Evolutionary conservation across 1,139 yeast species (phyloP).

Genomic region (Hansenula sp.): DNA sequence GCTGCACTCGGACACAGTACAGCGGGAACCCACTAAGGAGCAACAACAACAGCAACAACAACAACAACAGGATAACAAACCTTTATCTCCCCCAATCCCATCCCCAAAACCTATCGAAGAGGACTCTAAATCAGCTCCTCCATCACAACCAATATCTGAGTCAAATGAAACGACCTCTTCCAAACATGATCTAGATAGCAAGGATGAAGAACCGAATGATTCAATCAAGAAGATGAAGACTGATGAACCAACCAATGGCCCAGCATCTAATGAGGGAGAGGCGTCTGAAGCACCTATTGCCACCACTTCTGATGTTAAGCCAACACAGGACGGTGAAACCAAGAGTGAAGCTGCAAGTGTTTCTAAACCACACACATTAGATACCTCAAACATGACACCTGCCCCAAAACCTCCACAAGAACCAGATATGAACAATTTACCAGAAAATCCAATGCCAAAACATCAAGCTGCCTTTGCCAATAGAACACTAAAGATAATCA

Average conservation of each 20-base stretch:
- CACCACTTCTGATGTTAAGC: conserved; percentile 1
- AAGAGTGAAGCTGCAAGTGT: neutral
- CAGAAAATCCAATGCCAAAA: conserved; percentile 70
- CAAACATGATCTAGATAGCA: conserved; percentile 10
- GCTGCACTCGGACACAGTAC: neutral
- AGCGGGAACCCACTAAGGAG: neutral
- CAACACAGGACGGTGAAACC: conserved; percentile 1
- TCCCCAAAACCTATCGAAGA: conserved; percentile 2
- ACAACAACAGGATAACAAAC: conserved; percentile 1
- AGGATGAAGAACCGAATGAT: conserved; percentile 1
- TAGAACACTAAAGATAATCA: conserved; percentile 73
- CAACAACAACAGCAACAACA: neutral
- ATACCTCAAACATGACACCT: conserved; percentile 34
- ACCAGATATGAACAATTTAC: conserved; percentile 68
- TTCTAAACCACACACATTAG: conserved; percentile 1
- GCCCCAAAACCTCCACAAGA: conserved; percentile 72
- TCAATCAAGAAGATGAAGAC: conserved; percentile 6
- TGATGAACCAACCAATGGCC: conserved; percentile 3
- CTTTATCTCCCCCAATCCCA: conserved; percentile 6
- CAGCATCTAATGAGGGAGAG: neutral
- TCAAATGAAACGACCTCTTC: neutral
- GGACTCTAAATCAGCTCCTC: neutral
- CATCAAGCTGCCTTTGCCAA: conserved; percentile 69
- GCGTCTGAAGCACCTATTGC: conserved; percentile 1
- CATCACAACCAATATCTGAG: neutral